Evolutionary conservation across 108 stramenopile genomes (phyloP).

Genomic region (Cyclotella baltica): DNA sequence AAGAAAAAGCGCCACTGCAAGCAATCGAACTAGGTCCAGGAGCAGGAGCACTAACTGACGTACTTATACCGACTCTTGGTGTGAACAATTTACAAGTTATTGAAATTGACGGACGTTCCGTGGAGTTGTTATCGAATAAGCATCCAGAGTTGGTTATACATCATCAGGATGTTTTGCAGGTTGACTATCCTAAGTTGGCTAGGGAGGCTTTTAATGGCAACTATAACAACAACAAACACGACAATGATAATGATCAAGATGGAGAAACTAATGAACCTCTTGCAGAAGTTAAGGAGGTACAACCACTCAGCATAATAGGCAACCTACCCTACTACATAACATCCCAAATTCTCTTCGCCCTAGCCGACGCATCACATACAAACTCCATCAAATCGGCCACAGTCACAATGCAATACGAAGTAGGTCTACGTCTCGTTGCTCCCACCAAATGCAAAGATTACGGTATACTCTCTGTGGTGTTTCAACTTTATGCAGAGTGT

Average conservation of each 20-base stretch:
- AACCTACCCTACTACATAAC: conserved; percentile 99
- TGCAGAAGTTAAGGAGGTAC: too few relatives aligned
- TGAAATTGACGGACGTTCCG: conserved; percentile 93
- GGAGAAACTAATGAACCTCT: too few relatives aligned
- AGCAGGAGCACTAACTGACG: conserved; percentile 92
- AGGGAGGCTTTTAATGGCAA: neutral
- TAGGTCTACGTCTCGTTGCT: conserved; percentile 91
- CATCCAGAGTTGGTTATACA: conserved; percentile 67
- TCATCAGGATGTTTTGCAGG: conserved; percentile 91
- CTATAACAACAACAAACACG: conserved; percentile 27
- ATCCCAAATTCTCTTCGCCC: conserved; percentile 93
- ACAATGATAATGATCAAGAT: too few relatives aligned
- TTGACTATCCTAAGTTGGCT: conserved; percentile 87
- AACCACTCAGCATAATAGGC: conserved; percentile 91
- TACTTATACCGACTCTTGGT: conserved; percentile 64
- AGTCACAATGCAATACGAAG: conserved; percentile 98
- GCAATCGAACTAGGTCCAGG: conserved; percentile 95
- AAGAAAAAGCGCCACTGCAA: conserved; percentile 37
- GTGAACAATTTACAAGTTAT: conserved; percentile 81
- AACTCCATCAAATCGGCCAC: conserved; percentile 90
- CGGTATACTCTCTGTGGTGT: conserved; percentile 95
- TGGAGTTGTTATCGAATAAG: conserved; percentile 77
- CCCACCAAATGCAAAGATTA: conserved; percentile 86
- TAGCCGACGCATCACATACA: conserved; percentile 91
- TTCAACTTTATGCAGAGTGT: conserved; percentile 90